Evolutionary conservation across 2,329 filamentous ascomycete genomes (phyloP).

Genomic region (Cladophialophora exuberans): DNA sequence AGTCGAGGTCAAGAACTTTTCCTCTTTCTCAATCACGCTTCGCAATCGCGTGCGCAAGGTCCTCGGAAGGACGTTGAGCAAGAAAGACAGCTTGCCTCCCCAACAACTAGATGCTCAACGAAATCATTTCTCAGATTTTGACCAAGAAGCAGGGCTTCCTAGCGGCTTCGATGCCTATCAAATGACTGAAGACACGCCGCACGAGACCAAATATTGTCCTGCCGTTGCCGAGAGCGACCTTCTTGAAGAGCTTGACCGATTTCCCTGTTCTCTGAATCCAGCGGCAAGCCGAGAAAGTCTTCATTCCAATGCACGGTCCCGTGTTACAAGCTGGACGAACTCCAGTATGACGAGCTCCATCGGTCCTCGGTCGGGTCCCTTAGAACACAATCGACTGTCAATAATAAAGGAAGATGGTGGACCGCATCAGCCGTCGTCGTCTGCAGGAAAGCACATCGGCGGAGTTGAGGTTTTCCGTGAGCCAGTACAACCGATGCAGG

Average conservation of each 20-base stretch:
- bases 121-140: constrained; percentile 33
- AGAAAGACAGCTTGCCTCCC: constrained; percentile 29
- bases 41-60: constrained; percentile 47
- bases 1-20: constrained; percentile 35
- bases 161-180: constrained; percentile 25
- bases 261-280: constrained; percentile 22
- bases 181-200: constrained; percentile 7
- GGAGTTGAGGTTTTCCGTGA: constrained; percentile 37
- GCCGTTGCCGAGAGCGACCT: constrained; percentile 12
- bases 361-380: constrained; percentile 35
- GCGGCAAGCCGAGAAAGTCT: constrained; percentile 30
- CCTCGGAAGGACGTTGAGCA: constrained; percentile 40
- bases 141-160: constrained; percentile 21
- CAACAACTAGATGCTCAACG: constrained; percentile 34
- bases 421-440: constrained; percentile 36
- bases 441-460: constrained; percentile 34
- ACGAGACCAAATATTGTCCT: constrained; percentile 16
- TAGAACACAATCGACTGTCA: constrained; percentile 44
- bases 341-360: constrained; percentile 47
- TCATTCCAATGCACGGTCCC: constrained; percentile 38
- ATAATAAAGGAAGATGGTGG: constrained; percentile 48
- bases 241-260: constrained; percentile 21
- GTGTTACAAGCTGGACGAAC: constrained; percentile 55
- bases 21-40: constrained; percentile 44
- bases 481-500: constrained; percentile 34